A percentile compares a stretch with the other conserved stretches of the same genome.
phyloP scores from a whole-genome alignment of 176 grass and related monocot species.

The Hyparrhenia diplandra region DNA sequence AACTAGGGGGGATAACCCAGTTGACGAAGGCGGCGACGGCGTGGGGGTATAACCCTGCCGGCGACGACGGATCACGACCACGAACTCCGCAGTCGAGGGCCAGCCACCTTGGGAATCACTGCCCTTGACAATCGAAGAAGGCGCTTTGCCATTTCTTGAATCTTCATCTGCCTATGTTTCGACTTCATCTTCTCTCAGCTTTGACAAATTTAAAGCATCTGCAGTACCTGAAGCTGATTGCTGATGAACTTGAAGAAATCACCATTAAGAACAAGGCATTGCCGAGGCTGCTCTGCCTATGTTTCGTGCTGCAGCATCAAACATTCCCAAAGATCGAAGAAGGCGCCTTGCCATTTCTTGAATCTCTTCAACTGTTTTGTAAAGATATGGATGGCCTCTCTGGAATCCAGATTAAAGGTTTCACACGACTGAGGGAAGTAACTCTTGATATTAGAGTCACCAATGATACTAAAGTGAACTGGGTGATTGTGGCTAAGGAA shows the following conservation, averaged over 20 bases:
- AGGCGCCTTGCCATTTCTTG: not conserved
- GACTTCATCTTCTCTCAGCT: conserved; percentile 7
- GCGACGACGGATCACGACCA: too few relatives aligned
- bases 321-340: conserved; percentile 17
- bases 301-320: not conserved
- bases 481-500: not conserved
- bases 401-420: not conserved
- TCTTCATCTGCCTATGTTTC: too few relatives aligned
- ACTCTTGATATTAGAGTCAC: conserved; percentile 6
- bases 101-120: too few relatives aligned
- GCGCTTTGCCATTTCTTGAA: too few relatives aligned
- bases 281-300: conserved; percentile 14
- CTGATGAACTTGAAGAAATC: conserved; percentile 16
- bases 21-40: too few relatives aligned
- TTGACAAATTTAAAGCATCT: conserved; percentile 19
- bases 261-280: not conserved
- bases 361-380: conserved; percentile 2
- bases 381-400: conserved; percentile 2
- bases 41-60: too few relatives aligned
- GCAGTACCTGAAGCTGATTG: conserved; percentile 22
- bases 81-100: too few relatives aligned
- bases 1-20: too few relatives aligned
- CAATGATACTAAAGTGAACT: not conserved
- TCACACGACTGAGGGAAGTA: not conserved
- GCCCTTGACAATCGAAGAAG: too few relatives aligned